Evolutionary conservation across 2,329 filamentous ascomycete species (phyloP), one percentile per base, ranked within the genome.

Genomic region (Paraconiothyrium brasiliense): DNA sequence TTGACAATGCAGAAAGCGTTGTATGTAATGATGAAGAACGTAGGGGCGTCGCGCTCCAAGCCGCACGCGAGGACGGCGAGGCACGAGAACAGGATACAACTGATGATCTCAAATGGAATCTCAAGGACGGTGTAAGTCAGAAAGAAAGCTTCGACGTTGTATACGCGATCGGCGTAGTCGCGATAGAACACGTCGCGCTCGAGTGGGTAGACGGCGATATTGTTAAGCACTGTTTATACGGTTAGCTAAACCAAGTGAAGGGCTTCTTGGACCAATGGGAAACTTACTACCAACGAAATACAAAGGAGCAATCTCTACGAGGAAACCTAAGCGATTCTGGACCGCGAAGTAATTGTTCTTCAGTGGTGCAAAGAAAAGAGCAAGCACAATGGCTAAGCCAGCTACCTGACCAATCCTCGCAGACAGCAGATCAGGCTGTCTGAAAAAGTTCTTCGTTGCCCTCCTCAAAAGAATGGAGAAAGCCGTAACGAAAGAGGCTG

Each of bases 171-270:
- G 62, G 90, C 89, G 68, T 91, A 86, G 78, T 94, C 91, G 66
- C 89, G 86, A 71, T 93, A 92, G 74, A 93, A 93, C 0, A 93
- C 90, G 59, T 92, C 90, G 4, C 90, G 84, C 71, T 93, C 91
- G 44, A 81, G 81, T 0, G 91, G 91, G 71, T 93, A 93, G 8
- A 92, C 84, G 3, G 90, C 89, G 4, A 93, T 89, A 70, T 93
- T 93, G 75, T 93, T 90, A 13, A 93, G 83, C 90, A 93, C 72
- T 69, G 22, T 16, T 5, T 24, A 16, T 3, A 8, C 10, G 43
- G 34, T 67, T 50, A 69, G 54, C 44, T 35, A 55, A n/a, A 20
- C 27, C 27, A 30, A 6, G 1, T 6, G 27, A 30, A 30, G 27
- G 27, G 27, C 27, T 30, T 4, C 6, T 4, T 30, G 27, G 27